phyloP scores from a whole-genome alignment of 2,329 filamentous ascomycete genomes.

The Daldinia eschscholtzii region DNA sequence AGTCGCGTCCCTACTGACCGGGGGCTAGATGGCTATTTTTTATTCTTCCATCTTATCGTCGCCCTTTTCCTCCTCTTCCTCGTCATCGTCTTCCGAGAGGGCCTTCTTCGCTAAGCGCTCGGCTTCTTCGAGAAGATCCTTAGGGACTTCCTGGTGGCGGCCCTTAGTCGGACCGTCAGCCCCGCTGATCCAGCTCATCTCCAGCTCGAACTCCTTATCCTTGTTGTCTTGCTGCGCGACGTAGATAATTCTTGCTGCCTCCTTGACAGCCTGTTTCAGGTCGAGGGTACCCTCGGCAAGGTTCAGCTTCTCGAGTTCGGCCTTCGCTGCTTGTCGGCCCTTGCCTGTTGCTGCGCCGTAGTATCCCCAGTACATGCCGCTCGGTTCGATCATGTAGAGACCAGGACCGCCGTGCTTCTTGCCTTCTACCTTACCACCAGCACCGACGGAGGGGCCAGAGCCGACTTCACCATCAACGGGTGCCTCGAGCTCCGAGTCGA shows the following conservation, averaged over 20 bases:
- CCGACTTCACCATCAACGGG: slow-evolving; percentile 94
- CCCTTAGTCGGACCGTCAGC: slow-evolving; percentile 90
- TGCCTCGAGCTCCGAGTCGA: slow-evolving; percentile 88
- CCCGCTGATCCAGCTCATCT: slow-evolving; percentile 98
- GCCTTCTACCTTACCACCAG: slow-evolving; percentile 82
- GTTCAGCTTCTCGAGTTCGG: slow-evolving; percentile 97
- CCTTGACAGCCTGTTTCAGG: slow-evolving; percentile 89
- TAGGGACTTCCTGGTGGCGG: slow-evolving; percentile 91
- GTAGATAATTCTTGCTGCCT: slow-evolving; percentile 97
- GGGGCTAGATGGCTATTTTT: slow-evolving; percentile 40
- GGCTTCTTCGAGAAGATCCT: slow-evolving; percentile 89
- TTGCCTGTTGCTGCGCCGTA: slow-evolving; percentile 98
- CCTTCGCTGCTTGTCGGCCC: slow-evolving; percentile 95
- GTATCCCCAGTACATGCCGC: slow-evolving; percentile 98
- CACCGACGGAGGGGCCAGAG: slow-evolving; percentile 79
- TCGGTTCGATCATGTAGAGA: slow-evolving; percentile 99
- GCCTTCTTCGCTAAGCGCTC: slow-evolving; percentile 92
- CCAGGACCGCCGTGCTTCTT: slow-evolving; percentile 88
- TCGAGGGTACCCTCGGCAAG: slow-evolving; percentile 81
- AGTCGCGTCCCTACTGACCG: neutral
- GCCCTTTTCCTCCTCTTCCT: slow-evolving; percentile 73
- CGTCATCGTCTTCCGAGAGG: slow-evolving; percentile 87
- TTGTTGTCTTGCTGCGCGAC: slow-evolving; percentile 98
- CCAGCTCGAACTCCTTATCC: slow-evolving; percentile 99
- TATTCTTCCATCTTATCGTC: slow-evolving; percentile 93